phyloP scores from a whole-genome alignment of 2,329 filamentous ascomycete genomes.

The Pseudocercospora fuligena region DNA sequence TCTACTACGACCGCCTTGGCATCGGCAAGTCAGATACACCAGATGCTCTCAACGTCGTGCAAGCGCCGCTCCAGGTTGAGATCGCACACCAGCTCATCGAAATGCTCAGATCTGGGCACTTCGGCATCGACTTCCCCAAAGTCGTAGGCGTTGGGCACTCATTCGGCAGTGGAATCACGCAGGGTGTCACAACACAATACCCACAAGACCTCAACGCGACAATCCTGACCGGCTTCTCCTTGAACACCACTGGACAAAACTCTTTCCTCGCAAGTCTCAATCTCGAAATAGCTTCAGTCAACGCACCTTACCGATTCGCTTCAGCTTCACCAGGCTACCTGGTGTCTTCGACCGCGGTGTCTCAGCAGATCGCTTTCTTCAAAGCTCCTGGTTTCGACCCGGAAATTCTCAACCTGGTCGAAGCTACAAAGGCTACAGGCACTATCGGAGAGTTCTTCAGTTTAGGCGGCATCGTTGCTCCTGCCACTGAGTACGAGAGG shows the following conservation, averaged over 20 bases:
- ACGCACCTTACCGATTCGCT: conserved; percentile 36
- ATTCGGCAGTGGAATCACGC: conserved; percentile 41
- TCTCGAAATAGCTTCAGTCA: conserved; percentile 34
- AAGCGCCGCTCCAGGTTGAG: conserved; percentile 43
- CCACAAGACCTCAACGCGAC: conserved; percentile 42
- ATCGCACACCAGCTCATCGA: conserved; percentile 41
- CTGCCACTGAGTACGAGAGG: conserved; percentile 27
- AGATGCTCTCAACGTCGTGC: conserved; percentile 45
- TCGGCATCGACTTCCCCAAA: conserved; percentile 40
- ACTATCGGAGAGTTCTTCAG: conserved; percentile 38
- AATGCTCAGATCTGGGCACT: conserved; percentile 35
- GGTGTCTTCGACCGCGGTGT: conserved; percentile 23
- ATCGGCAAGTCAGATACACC: conserved; percentile 45
- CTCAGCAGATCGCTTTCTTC: conserved; percentile 39
- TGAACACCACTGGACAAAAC: conserved; percentile 26
- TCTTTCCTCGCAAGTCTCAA: conserved; percentile 31
- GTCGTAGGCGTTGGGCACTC: conserved; percentile 48
- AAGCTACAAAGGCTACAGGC: conserved; percentile 32
- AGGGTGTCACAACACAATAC: conserved; percentile 38
- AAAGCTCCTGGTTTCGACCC: conserved; percentile 36
- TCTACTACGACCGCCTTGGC: conserved; percentile 49
- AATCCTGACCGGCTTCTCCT: conserved; percentile 44
- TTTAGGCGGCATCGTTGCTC: conserved; percentile 14
- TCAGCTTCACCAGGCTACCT: conserved; percentile 35
- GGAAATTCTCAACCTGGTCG: conserved; percentile 28